Evolutionary conservation across 305 asterid species (phyloP).

Genomic region (Fraxinus greggii): DNA sequence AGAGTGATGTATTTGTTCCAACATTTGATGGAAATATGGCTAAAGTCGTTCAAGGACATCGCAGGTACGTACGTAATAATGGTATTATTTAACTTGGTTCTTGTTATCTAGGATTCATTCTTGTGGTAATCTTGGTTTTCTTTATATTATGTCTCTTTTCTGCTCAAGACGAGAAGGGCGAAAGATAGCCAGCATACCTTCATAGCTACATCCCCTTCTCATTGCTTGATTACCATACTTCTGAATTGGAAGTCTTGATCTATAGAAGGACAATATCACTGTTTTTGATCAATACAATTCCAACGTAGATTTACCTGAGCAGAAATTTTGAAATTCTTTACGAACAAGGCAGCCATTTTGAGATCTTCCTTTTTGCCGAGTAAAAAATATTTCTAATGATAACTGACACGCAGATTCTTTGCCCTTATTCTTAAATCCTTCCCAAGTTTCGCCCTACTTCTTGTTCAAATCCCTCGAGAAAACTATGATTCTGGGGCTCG

Average conservation of each 20-base stretch:
- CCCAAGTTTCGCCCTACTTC: neutral
- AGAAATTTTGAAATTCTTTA: neutral
- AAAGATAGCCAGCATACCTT: neutral
- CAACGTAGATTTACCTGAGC: neutral
- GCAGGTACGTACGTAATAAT: constrained; percentile 56
- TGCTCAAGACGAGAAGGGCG: neutral
- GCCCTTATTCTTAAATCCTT: neutral
- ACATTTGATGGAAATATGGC: constrained; percentile 96
- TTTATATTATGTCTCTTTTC: neutral
- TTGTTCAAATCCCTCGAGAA: too few relatives aligned
- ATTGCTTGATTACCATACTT: neutral
- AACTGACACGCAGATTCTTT: neutral
- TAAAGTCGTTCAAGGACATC: constrained; percentile 89
- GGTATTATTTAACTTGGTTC: neutral
- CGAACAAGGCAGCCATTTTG: neutral
- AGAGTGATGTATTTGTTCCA: constrained; percentile 83
- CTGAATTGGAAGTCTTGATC: neutral
- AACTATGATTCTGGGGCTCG: neutral
- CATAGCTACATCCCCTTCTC: neutral
- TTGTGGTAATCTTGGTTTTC: neutral
- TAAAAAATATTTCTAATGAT: neutral
- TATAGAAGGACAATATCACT: neutral
- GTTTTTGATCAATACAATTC: neutral
- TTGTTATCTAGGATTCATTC: neutral
- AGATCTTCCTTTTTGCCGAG: neutral